Evolutionary conservation across 2,329 filamentous ascomycete genomes (phyloP), one percentile per base, ranked within the genome.

Genomic region (Monosporascus sp.): DNA sequence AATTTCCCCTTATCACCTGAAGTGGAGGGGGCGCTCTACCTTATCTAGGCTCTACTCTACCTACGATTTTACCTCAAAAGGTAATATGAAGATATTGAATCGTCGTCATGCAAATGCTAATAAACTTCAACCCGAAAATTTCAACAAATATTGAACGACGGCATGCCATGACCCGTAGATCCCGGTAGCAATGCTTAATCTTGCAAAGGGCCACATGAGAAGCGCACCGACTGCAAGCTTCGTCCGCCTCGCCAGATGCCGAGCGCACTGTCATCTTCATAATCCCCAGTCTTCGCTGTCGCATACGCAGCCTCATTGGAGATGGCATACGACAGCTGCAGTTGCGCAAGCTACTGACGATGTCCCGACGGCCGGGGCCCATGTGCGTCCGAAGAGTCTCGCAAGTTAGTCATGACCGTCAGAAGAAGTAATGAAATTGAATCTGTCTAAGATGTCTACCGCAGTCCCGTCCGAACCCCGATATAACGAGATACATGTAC

Each of bases 401-500:
- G 71, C 76, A 37, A 59, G 77, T 80, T 64, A 66, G 76, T 65
- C 41, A 46, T 43, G 22, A 34, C 11, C 31, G 40, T 43, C 40
- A 19, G 22, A 24, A 20, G 45, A 55, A 34, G 31, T 34, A 34
- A 34, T 34, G 14, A 34, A 51, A 37, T 40, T n/a, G 37, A 6
- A 41, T 54, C 57, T 61, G 54, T 62, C 55, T 54, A 55, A 56
- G 48, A 49, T 26, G 45, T 44, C 9, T 20, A 43, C 52, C 22
- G 41, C 57, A 79, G 75, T 81, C 31, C 66, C 73, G 1, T 80
- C 82, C 7, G 73, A 80, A 53, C 78, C 90, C 48, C 85, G 94
- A 60, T 90, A 88, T 76, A 99, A 95, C 73, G 89, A 95, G 61
- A 92, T 99, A 63, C 91, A 90, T 51, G 90, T 99, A 40, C 94